phyloP scores from a whole-genome alignment of 441 rosid genomes.

The Metrosideros polymorpha region DNA sequence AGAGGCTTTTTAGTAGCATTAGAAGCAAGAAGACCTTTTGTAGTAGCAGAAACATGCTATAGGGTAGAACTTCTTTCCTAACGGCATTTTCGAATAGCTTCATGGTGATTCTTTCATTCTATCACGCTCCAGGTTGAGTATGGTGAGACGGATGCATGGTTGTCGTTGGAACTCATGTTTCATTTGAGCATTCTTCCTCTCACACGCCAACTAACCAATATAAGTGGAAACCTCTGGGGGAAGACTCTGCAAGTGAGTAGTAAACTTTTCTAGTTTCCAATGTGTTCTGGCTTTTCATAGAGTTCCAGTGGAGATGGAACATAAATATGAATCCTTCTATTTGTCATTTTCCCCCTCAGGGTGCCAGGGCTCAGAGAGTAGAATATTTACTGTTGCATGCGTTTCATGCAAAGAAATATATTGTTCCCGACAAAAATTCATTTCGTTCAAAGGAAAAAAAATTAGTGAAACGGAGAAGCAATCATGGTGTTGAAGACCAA shows the following conservation, averaged over 20 bases:
- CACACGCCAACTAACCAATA: slow-evolving; percentile 92
- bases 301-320: neutral
- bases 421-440: slow-evolving; percentile 84
- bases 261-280: neutral
- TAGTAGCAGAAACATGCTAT: neutral
- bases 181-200: slow-evolving; percentile 95
- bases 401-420: slow-evolving; percentile 81
- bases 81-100: neutral
- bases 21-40: neutral
- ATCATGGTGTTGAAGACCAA: slow-evolving; percentile 34
- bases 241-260: slow-evolving; percentile 88
- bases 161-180: slow-evolving; percentile 98
- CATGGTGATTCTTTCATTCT: neutral
- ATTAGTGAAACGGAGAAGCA: slow-evolving; percentile 42
- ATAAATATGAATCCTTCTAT: neutral
- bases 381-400: slow-evolving; percentile 94
- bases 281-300: neutral
- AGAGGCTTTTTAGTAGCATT: neutral
- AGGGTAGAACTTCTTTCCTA: neutral
- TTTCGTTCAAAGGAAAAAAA: slow-evolving; percentile 47
- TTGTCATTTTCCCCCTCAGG: slow-evolving; percentile 32
- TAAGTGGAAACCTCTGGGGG: slow-evolving; percentile 99
- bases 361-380: slow-evolving; percentile 96
- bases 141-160: slow-evolving; percentile 98
- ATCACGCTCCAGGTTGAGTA: slow-evolving; percentile 56